Percentiles rank a stretch among this genome's conserved stretches.
These are phyloP conservation scores for Claviceps cyperi DNA, from an alignment of 2,329 filamentous ascomycete species.

Conservation along the genomic window DNA sequence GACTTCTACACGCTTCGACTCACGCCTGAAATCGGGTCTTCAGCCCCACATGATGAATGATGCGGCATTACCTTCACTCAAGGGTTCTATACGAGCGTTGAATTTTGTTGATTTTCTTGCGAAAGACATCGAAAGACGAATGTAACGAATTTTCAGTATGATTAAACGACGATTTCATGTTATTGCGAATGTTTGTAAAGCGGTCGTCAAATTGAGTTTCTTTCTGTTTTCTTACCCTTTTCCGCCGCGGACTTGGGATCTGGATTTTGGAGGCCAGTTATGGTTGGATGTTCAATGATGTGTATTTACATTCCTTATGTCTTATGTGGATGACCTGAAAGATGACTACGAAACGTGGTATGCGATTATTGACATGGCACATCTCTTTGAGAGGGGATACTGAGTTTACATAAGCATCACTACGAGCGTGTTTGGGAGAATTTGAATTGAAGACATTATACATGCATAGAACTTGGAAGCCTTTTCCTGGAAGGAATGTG, in stretches of 20 bases:
- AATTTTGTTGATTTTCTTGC: neutral
- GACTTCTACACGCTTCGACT: constrained; percentile 15
- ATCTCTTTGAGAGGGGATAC: too few species aligned
- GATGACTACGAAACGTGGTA: neutral
- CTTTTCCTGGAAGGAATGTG: too few species aligned
- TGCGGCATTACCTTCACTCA: too few species aligned
- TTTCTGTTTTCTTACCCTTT: neutral
- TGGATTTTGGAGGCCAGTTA: neutral
- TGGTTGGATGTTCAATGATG: constrained; percentile 7
- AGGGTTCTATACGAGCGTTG: neutral
- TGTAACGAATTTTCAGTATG: constrained; percentile 12
- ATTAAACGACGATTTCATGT: constrained; percentile 20
- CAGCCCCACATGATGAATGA: too few species aligned
- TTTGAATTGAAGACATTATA: too few species aligned
- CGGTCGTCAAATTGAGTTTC: neutral
- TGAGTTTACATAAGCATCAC: too few species aligned
- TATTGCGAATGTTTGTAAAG: neutral
- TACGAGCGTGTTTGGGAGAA: too few species aligned
- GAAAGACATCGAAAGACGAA: neutral
- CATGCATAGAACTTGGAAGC: too few species aligned
- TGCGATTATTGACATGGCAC: neutral
- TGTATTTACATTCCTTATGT: constrained; percentile 14
- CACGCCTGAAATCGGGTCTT: constrained; percentile 16
- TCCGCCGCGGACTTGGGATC: neutral
- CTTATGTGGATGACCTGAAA: constrained; percentile 1